These are phyloP conservation scores for Raddia distichophylla DNA, from an alignment of 176 grass and related monocot species.

Conservation along the genomic window DNA sequence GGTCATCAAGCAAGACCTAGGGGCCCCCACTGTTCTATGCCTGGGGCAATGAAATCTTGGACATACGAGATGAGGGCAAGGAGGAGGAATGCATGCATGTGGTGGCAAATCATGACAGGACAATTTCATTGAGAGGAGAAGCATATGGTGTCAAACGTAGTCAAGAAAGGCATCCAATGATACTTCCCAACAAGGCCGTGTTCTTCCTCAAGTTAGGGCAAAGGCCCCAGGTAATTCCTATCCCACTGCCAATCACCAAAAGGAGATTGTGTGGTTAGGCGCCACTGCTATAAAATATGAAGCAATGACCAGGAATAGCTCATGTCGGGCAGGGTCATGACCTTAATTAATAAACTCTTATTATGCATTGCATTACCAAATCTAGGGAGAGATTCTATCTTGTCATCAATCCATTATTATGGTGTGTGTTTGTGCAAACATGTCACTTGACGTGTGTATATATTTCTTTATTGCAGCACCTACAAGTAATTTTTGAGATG, in stretches of 20 bases:
- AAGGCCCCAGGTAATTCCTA: conserved; percentile 19
- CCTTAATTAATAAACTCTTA: background rate
- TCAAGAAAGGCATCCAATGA: conserved; percentile 58
- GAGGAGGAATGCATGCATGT: conserved; percentile 28
- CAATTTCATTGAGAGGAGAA: conserved; percentile 37
- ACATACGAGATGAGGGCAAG: conserved; percentile 2
- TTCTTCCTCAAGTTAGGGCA: conserved; percentile 43
- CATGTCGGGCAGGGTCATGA: conserved; percentile 11
- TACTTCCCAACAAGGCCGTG: conserved; percentile 40
- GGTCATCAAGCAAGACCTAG: conserved; percentile 15
- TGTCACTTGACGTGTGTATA: too few species aligned
- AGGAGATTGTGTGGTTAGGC: conserved; percentile 34
- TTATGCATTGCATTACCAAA: background rate
- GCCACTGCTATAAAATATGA: conserved; percentile 22
- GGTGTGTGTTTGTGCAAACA: conserved; percentile 5
- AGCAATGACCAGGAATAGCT: conserved; percentile 40
- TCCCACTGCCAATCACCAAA: conserved; percentile 45
- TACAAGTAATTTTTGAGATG: background rate
- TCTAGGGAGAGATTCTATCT: background rate
- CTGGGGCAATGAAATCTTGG: conserved; percentile 10
- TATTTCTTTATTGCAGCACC: background rate
- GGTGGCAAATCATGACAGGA: conserved; percentile 55
- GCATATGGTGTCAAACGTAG: conserved; percentile 27
- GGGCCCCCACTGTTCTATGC: conserved; percentile 8
- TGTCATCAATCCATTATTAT: background rate